phyloP scores from a whole-genome alignment of 2,329 filamentous ascomycete species.

The Penicillium sp. region DNA sequence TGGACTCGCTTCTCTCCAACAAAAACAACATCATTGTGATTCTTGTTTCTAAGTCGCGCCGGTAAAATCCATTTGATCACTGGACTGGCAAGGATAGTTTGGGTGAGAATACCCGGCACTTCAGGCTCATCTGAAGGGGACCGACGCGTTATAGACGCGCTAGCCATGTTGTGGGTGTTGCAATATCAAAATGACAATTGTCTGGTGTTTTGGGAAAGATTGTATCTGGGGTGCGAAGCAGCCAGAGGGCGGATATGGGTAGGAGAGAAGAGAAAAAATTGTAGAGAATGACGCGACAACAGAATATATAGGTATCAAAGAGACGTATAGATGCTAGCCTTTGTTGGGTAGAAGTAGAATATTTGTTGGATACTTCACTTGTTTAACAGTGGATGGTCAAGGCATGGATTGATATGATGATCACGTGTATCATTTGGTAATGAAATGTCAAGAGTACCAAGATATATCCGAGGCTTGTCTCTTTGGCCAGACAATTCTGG shows the following conservation, averaged over 20 bases:
- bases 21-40: conserved; percentile 80
- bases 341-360: background rate
- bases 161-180: background rate
- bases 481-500: background rate
- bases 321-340: background rate
- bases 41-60: conserved; percentile 69
- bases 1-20: conserved; percentile 81
- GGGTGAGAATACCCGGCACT: conserved; percentile 69
- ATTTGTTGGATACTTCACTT: background rate
- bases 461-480: background rate
- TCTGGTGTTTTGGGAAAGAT: no score
- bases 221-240: no score
- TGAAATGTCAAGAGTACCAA: background rate
- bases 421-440: background rate
- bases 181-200: background rate
- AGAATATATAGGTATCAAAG: background rate
- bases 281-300: background rate
- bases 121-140: background rate
- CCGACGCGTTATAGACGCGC: background rate
- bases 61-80: conserved; percentile 75
- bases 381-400: background rate
- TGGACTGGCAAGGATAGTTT: conserved; percentile 75
- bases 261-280: background rate
- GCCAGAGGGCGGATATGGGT: background rate
- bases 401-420: background rate